Conservation (phyloP, 192 early-diverging fungal species). For the Lobosporangium transversale region DNA sequence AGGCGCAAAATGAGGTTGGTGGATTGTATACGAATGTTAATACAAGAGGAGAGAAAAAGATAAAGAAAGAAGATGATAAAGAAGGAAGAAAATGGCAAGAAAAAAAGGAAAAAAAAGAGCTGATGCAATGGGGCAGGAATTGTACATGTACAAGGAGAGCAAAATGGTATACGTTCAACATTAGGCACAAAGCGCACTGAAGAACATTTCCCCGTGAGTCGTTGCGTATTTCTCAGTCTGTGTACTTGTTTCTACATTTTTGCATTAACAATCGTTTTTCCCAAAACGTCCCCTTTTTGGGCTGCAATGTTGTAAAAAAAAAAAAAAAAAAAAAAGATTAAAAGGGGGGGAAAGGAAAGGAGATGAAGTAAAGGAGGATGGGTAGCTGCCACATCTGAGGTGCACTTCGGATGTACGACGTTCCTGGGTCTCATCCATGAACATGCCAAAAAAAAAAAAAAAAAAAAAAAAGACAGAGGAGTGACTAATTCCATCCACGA, state of each 20-base stretch:
- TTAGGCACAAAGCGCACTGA: too few species aligned
- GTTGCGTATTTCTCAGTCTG: too few species aligned
- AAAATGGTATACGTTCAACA: too few species aligned
- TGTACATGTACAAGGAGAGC: too few species aligned
- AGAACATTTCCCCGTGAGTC: too few species aligned
- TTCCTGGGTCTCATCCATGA: neutral
- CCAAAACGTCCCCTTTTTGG: too few species aligned
- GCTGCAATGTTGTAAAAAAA: neutral
- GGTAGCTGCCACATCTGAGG: neutral
- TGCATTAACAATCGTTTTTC: too few species aligned
- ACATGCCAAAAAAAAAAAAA: neutral
- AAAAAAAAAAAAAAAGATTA: neutral
- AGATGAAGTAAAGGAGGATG: neutral
- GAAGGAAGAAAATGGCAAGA: neutral
- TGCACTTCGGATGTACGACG: neutral
- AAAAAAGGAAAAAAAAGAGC: neutral
- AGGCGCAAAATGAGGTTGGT: neutral
- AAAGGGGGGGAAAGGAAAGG: neutral
- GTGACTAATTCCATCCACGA: too few species aligned
- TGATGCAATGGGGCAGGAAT: too few species aligned
- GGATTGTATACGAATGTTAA: neutral
- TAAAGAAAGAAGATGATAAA: neutral
- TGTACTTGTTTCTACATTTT: too few species aligned
- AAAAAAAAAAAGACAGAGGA: neutral
- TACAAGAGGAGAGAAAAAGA: neutral